A percentile compares a stretch with the other conserved stretches of the same genome.
Conservation (phyloP, 2,329 filamentous ascomycete species). For the Didymella sp. region DNA sequence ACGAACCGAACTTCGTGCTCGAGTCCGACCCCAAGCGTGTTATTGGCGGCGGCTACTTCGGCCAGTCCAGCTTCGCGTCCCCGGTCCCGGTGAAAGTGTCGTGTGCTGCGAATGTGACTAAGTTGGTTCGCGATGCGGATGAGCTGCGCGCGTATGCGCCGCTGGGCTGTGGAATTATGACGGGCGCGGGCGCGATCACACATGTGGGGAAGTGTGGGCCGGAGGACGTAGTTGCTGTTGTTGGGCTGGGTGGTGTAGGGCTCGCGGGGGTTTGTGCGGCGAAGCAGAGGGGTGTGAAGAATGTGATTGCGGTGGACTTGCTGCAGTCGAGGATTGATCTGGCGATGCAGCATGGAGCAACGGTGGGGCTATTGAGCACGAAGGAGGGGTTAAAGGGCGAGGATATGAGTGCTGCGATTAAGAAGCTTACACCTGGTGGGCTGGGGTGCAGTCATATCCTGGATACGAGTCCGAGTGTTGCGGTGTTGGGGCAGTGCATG, state of each 20-base stretch:
- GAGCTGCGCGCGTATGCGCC: slow-evolving; percentile 55
- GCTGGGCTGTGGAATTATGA: slow-evolving; percentile 57
- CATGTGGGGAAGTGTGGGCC: slow-evolving; percentile 46
- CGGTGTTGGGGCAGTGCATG: slow-evolving; percentile 23
- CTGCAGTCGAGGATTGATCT: slow-evolving; percentile 43
- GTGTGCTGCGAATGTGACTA: slow-evolving; percentile 55
- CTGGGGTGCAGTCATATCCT: slow-evolving; percentile 24
- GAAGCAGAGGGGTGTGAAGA: slow-evolving; percentile 50
- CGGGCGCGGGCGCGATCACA: slow-evolving; percentile 54
- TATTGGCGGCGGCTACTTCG: slow-evolving; percentile 57
- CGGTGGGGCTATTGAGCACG: slow-evolving; percentile 16
- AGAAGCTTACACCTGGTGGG: slow-evolving; percentile 31
- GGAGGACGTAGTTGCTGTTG: slow-evolving; percentile 50
- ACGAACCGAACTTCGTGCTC: slow-evolving; percentile 55
- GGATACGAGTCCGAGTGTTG: slow-evolving; percentile 22
- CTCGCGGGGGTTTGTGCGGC: slow-evolving; percentile 49
- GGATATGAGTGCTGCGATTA: slow-evolving; percentile 47
- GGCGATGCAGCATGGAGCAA: slow-evolving; percentile 48
- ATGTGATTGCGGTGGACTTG: slow-evolving; percentile 50
- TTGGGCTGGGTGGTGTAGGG: slow-evolving; percentile 57
- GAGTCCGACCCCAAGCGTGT: slow-evolving; percentile 26
- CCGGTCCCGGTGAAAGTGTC: slow-evolving; percentile 51
- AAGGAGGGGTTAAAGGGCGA: slow-evolving; percentile 17
- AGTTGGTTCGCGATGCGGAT: slow-evolving; percentile 45
- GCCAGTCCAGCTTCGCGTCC: slow-evolving; percentile 55